Percentiles rank a stretch among this genome's conserved stretches.
phyloP scores from a whole-genome alignment of 768 basidiomycete species.

The Kwoniella botswanensis region DNA sequence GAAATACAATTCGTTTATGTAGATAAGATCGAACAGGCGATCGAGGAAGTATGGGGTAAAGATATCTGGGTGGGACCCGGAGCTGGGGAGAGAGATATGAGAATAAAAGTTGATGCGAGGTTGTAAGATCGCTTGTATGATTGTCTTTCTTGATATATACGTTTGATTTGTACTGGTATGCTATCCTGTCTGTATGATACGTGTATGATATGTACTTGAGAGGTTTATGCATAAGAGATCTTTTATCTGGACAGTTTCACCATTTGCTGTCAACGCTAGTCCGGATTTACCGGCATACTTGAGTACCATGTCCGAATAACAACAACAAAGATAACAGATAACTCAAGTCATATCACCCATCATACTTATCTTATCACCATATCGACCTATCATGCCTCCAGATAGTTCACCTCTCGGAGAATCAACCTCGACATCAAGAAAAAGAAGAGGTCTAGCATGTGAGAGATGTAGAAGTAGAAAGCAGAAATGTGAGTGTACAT shows the following conservation, averaged over 20 bases:
- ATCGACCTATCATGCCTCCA: not conserved
- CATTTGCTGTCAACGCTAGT: no score
- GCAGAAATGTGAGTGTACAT: constrained; percentile 13
- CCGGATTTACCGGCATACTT: no score
- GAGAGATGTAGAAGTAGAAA: constrained; percentile 15
- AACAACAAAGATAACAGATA: no score
- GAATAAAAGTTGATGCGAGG: constrained; percentile 29
- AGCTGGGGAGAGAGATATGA: constrained; percentile 6
- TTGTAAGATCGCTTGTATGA: constrained; percentile 11
- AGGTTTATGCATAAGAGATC: no score
- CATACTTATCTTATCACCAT: no score
- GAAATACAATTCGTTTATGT: constrained; percentile 85
- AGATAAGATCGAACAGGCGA: constrained; percentile 74
- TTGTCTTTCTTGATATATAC: not conserved
- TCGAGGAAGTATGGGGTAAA: constrained; percentile 67
- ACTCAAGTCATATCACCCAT: no score
- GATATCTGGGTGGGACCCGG: constrained; percentile 33
- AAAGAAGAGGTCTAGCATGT: constrained; percentile 9
- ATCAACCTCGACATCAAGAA: not conserved
- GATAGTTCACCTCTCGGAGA: not conserved
- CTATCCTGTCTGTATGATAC: not conserved
- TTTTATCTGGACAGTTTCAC: no score
- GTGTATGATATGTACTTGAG: no score
- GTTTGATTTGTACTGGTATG: not conserved
- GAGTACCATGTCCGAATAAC: no score